Percentiles rank a stretch among this genome's conserved stretches.
These are phyloP conservation scores for Truncatella angustata DNA, from an alignment of 2,329 filamentous ascomycete genomes.

Conservation along the genomic window DNA sequence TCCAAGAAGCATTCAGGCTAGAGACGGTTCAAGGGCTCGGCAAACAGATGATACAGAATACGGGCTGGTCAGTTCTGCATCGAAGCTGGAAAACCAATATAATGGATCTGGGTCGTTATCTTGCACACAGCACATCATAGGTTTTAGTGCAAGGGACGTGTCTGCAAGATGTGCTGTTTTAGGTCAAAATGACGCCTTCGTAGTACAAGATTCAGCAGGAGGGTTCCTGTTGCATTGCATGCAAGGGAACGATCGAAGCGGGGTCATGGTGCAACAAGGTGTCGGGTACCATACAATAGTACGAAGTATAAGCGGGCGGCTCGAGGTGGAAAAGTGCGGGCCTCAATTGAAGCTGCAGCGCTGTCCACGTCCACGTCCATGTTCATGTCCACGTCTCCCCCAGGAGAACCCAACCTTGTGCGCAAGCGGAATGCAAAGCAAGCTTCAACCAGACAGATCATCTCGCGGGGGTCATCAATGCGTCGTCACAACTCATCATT, in stretches of 20 bases:
- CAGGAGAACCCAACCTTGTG: not conserved
- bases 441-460: too few species aligned
- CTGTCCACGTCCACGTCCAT: too few species aligned
- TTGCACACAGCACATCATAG: too few species aligned
- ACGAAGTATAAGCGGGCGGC: slow-evolving; percentile 7
- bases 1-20: not conserved
- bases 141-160: too few species aligned
- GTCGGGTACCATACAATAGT: not conserved
- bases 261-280: not conserved
- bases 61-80: too few species aligned
- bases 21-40: not conserved
- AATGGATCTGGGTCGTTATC: too few species aligned
- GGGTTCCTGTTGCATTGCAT: not conserved
- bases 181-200: not conserved
- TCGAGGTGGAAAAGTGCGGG: slow-evolving; percentile 22
- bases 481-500: too few species aligned
- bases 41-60: too few species aligned
- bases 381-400: not conserved
- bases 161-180: not conserved
- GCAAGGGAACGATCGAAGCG: not conserved
- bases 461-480: too few species aligned
- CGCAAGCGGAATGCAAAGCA: too few species aligned
- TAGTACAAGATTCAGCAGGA: not conserved
- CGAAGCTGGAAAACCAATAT: too few species aligned
- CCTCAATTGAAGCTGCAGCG: too few species aligned